A percentile compares a stretch with the other conserved stretches of the same genome.
phyloP scores from a whole-genome alignment of 2,329 filamentous ascomycete species.

The Xenoacremonium recifei region DNA sequence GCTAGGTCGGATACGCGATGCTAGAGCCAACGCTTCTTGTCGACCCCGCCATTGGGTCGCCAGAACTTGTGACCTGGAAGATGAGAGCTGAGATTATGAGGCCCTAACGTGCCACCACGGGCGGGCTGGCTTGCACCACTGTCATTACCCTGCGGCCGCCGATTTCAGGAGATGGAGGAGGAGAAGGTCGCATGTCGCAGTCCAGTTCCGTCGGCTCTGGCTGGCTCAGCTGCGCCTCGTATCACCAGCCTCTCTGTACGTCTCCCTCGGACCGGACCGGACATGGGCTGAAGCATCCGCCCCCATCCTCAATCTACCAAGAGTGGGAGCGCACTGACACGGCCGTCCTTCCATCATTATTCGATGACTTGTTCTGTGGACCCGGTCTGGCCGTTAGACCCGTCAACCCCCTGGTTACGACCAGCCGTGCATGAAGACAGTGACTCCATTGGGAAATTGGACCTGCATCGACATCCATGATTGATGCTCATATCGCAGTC shows the following conservation, averaged over 20 bases:
- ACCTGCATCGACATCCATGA: slow-evolving; percentile 14
- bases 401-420: neutral
- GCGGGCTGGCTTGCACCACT: too few species aligned
- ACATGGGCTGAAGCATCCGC: neutral
- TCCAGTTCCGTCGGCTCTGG: neutral
- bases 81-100: too few species aligned
- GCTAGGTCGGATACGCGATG: too few species aligned
- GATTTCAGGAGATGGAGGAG: slow-evolving; percentile 22
- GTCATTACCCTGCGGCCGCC: slow-evolving; percentile 27
- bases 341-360: slow-evolving; percentile 13
- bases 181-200: slow-evolving; percentile 2
- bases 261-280: neutral
- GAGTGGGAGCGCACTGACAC: slow-evolving; percentile 15
- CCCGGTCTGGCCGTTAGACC: slow-evolving; percentile 23
- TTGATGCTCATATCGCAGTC: slow-evolving; percentile 15
- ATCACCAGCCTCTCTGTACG: slow-evolving; percentile 6
- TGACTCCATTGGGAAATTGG: slow-evolving; percentile 25
- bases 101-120: too few species aligned
- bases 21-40: neutral
- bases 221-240: slow-evolving; percentile 10
- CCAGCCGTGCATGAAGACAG: slow-evolving; percentile 1
- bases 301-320: neutral
- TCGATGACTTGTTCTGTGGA: slow-evolving; percentile 25
- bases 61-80: slow-evolving; percentile 22
- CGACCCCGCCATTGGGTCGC: slow-evolving; percentile 16